Base-by-base conservation (phyloP, 106 monocot species). In the Amphibolis antarctica region DNA sequence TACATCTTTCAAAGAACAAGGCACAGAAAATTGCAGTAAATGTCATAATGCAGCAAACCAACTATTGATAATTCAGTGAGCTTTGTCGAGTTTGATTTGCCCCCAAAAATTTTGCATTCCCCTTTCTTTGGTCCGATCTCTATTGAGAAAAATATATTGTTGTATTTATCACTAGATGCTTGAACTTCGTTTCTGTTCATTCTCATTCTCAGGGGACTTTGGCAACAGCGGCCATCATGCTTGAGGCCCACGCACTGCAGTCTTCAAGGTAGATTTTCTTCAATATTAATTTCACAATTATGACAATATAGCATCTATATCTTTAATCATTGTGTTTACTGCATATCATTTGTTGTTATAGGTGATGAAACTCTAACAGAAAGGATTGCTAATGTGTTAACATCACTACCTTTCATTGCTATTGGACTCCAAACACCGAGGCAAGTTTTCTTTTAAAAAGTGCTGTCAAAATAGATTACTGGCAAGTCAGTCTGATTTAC, bases 361-460 rank as follows among this genome's bases (percentile, higher is more conserved):
- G 93, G 93, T 71, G 93, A 88, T 63, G 72, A 64, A 48, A 66
- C 43, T 56, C 21, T 82, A 31, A 64, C 66, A 29, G 93, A 93
- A 67, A 93, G 85, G 10, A 27, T 83, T 66, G 93, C 75, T 30
- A 93, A 93, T 68, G 93, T 93, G 22, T 11, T 88, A 44, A 88
- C 93, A n/a, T 93, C 93, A 27, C 50, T 93, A 12, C 93, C 93
- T 58, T 93, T 93, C 58, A 79, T 93, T 68, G 65, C 81, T 65
- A 82, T 93, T 46, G 93, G 93, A 48, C 45, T 81, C 18, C 88
- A 83, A 47, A 51, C 81, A 43, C 88, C 93, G 73, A 60, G 93
- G 93, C 70, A 75, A 72, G 78, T 60, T 66, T 28, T 65, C 23
- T 14, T 11, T 24, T 59, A 24, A 53, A n/a, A 53, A 24, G n/a